Evolutionary conservation across 176 grass and related monocot genomes (phyloP), one percentile per base, ranked within the genome.

Genomic region (Luzula sylvatica): DNA sequence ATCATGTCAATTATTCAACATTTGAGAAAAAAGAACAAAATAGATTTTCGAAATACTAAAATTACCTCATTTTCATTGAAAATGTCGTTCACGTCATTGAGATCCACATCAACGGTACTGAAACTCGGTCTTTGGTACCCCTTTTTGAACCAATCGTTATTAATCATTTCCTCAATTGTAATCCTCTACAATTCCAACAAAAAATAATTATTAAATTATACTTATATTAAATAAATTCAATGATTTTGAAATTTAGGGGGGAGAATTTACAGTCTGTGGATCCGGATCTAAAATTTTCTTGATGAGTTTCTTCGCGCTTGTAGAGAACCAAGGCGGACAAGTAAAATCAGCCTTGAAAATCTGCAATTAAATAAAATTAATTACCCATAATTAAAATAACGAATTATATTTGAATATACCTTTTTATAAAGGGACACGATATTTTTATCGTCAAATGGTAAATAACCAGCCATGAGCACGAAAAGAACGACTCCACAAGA

Each of bases 131-230:
- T 81, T 38, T 75, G 75, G 46, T 98, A 98, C 3, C 82, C 81
- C 57, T 98, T 98, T 74, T 87, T 98, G 74, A 98, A 98, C 93
- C 93, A 98, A 7, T 98, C 86, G 46, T 87, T 92, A 19, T 83
- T 77, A 61, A 81, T 80, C 13, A 92, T 59, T 40, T 98, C 70
- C 12, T 75, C 25, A 27, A 92, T 80, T 51, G 93, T 83, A 48
- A 92, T 98, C 46, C 86, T 83, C 93, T 98, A 78, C 53, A 72
- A 64, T 69, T 15, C 15, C n/a, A n/a, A n/a, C n/a, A n/a, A n/a
- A 47, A 38, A 53, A 30, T 44, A 23, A 54, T 26, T 42, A 1
- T 16, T 7, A 65, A 38, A 35, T 45, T 56, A 21, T 46, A 26
- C 43, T 46, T 27, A 53, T 30, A 20, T 49, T 4, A 50, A 50